Evolutionary conservation across 768 basidiomycete genomes (phyloP), one percentile per base, ranked within the genome.

Genomic region (Termitomyces titanicus): DNA sequence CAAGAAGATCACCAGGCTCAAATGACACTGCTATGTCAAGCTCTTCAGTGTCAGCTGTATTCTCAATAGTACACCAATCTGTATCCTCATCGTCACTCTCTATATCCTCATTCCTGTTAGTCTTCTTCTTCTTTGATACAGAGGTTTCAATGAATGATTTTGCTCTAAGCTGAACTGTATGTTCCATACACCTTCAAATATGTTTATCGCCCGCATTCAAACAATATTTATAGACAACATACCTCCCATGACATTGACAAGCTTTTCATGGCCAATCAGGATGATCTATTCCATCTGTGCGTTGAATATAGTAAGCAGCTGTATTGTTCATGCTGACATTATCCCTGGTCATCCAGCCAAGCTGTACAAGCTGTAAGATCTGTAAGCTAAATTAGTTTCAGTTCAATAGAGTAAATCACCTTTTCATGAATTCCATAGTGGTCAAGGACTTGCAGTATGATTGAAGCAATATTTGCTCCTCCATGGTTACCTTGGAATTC

Each of bases 111-210:
- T n/a, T n/a, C n/a, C n/a, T n/a, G n/a, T n/a, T n/a, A n/a, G n/a
- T n/a, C n/a, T n/a, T 34, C 33, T 34, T n/a, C 31, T 47, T 54
- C 39, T 47, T 54, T 31, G 24, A n/a, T 15, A 38, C 38, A n/a
- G 39, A 55, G 56, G 67, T 18, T 61, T 57, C 2, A 72, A 54
- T 5, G 60, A 72, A 70, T 24, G 64, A 59, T 15, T 61, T 58
- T 1, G 66, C 67, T 11, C 56, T 60, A 29, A 72, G 68, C 53
- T 72, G 61, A 13, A 71, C 44, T 0, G 61, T 55, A 45, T 72
- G 71, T 49, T 72, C 71, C 63, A 72, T 71, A 58, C 71, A 72
- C 39, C 56, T 37, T 68, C 54, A 25, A 71, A 53, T 44, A 65
- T 67, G 48, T 29, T 29, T 29, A 9, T 29, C 9, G 9, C 29